A percentile compares a stretch with the other conserved stretches of the same genome.
Conservation (phyloP, 768 basidiomycete species). For the Clitopilus passeckerianus region DNA sequence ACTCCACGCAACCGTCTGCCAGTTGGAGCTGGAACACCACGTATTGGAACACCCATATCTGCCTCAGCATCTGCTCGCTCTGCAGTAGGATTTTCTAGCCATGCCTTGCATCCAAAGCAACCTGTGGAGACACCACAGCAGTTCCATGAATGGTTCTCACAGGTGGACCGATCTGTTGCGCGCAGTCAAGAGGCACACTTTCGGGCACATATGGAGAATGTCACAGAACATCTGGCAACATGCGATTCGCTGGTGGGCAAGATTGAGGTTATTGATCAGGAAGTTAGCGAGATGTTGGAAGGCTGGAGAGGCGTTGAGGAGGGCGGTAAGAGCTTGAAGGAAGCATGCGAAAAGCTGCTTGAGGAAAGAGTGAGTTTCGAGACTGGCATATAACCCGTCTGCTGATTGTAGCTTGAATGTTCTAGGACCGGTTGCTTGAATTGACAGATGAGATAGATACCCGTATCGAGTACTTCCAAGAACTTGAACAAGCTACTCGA, state of each 20-base stretch:
- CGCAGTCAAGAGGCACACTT: conserved; percentile 95
- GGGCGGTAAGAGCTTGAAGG: conserved; percentile 85
- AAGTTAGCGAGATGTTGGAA: conserved; percentile 78
- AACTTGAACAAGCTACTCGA: conserved; percentile 87
- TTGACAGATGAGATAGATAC: conserved; percentile 79
- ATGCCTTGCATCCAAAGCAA: conserved; percentile 67
- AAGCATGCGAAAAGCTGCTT: conserved; percentile 84
- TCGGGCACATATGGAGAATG: conserved; percentile 73
- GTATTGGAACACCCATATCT: conserved; percentile 36
- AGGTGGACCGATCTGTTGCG: conserved; percentile 85
- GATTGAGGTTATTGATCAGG: conserved; percentile 67
- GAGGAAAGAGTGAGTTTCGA: conserved; percentile 73
- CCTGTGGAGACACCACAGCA: conserved; percentile 90
- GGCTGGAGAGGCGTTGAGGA: conserved; percentile 89
- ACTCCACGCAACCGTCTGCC: conserved; percentile 37
- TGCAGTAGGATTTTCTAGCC: conserved; percentile 15
- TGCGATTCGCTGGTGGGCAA: conserved; percentile 72
- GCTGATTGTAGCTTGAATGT: background rate
- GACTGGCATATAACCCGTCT: background rate
- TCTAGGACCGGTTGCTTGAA: conserved; percentile 70
- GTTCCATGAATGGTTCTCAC: conserved; percentile 94
- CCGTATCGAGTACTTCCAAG: conserved; percentile 89
- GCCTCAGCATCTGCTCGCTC: conserved; percentile 6
- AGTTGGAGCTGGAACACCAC: conserved; percentile 23
- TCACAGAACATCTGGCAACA: conserved; percentile 70